Conservation (phyloP, 2,329 filamentous ascomycete species). For the Colletotrichum eleusines region DNA sequence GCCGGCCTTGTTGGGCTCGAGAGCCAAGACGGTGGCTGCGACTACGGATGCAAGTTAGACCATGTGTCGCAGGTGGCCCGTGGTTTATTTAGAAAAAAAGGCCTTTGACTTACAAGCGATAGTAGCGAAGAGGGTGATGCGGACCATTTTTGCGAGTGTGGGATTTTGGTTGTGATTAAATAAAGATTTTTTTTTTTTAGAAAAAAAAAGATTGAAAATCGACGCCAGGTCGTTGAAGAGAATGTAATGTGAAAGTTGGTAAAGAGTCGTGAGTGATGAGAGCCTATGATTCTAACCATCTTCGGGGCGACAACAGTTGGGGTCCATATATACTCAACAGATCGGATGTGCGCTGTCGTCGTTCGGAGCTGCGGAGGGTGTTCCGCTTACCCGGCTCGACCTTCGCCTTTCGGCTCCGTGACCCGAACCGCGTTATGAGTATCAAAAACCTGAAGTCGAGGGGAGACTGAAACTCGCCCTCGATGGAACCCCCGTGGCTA, state of each 20-base stretch:
- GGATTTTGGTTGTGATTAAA: neutral
- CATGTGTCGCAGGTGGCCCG: too few relatives aligned
- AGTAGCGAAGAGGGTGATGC: conserved; percentile 44
- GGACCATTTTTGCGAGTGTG: conserved; percentile 44
- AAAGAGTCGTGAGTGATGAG: neutral
- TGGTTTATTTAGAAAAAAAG: too few relatives aligned
- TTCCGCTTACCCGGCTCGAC: neutral
- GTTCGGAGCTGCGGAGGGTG: neutral
- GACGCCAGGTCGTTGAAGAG: conserved; percentile 38
- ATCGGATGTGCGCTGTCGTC: neutral
- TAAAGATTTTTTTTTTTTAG: neutral
- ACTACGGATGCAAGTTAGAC: conserved; percentile 24
- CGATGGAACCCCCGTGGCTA: neutral
- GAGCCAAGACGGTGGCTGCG: conserved; percentile 42
- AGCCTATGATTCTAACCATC: neutral
- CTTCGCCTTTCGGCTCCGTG: conserved; percentile 3
- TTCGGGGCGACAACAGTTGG: neutral
- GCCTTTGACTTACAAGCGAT: conserved; percentile 45
- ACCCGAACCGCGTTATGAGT: neutral
- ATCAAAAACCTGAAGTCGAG: conserved; percentile 1
- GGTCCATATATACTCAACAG: neutral
- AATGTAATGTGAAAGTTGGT: conserved; percentile 20
- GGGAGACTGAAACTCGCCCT: conserved; percentile 23
- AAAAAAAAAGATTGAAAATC: neutral
- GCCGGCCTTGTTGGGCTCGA: conserved; percentile 45